Base-by-base conservation (phyloP, 805 yeast genomes). In the Isabelozyma gotoi region DNA sequence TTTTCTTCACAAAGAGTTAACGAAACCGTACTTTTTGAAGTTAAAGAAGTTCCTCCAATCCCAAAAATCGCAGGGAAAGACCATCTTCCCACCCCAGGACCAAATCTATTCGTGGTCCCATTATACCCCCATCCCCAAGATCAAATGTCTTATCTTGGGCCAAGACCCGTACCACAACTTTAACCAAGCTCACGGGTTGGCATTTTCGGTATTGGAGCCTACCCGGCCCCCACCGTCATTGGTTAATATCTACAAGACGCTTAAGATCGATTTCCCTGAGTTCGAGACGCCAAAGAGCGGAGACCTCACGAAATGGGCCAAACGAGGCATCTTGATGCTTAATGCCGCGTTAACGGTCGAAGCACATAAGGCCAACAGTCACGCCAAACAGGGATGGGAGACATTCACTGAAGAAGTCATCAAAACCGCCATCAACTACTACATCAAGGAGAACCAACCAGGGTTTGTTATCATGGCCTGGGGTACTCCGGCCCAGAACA, bases 91-190 rank as follows among this genome's bases (percentile, higher is more conserved):
- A 2, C 91, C 92, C 0, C 60, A 69, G 14, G 57, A 76, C 11
- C 85, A 87, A 46, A 80, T 94, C 16, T 94, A 94, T 60, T 88
- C 97, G 0, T 94, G 98, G 97, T 83, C 95, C 2, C 77, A 89
- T 24, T 72, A 83, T 14, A 89, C 98, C 0, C 96, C 96, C 0
- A 68, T 92, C 16, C 69, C 80, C 3, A 62, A 77, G 3, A 86
- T 90, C 15, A 83, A 81, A 56, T 94, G 92, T 19, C 76, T 94
- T 1, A 77, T 94, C 10, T 69, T 94, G 36, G 99, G 99, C 1
- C 99, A 94, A 62, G 99, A 94, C 61, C 99, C 99, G 0, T 94
- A 94, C 61, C 99, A 94, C 63, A 89, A 90, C 61, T 65, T 65
- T 53, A 86, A 87, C 60, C 99, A 94, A 63, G 99, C 99, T 0